Conservation (phyloP, 2,329 filamentous ascomycete genomes). For the Amauroascus niger region DNA sequence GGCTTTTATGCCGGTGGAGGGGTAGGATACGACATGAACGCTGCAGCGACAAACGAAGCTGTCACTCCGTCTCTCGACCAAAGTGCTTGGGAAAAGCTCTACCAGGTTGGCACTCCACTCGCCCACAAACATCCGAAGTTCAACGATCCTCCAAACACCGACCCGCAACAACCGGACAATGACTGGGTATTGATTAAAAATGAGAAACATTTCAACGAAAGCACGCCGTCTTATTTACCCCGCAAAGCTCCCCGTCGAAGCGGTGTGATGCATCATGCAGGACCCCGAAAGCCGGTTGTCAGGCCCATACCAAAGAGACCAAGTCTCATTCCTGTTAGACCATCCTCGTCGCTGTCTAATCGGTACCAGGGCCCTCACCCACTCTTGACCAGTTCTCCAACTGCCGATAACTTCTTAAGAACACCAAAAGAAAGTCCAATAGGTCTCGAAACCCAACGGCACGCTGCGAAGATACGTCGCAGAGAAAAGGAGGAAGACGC, state of each 20-base stretch:
- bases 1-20: constrained; percentile 85
- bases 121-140: background rate
- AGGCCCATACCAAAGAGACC: constrained; percentile 11
- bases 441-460: constrained; percentile 56
- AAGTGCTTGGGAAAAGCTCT: constrained; percentile 24
- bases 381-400: constrained; percentile 20
- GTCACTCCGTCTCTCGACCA: constrained; percentile 19
- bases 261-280: constrained; percentile 11
- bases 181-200: constrained; percentile 56
- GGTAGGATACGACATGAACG: constrained; percentile 53
- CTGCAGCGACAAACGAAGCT: constrained; percentile 7
- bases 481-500: constrained; percentile 72
- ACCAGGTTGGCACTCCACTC: constrained; percentile 21
- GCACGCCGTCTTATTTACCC: constrained; percentile 17
- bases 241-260: constrained; percentile 13
- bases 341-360: constrained; percentile 7
- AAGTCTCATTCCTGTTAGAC: constrained; percentile 16
- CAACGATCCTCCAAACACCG: constrained; percentile 1
- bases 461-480: constrained; percentile 60
- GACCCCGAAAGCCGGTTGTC: constrained; percentile 9
- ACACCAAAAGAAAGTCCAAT: constrained; percentile 25
- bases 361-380: background rate
- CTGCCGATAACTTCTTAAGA: constrained; percentile 20
- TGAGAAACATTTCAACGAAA: constrained; percentile 14
- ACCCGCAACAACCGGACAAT: constrained; percentile 1